phyloP scores from a whole-genome alignment of 352 stramenopile species.

The Saprolegnia diclina region DNA sequence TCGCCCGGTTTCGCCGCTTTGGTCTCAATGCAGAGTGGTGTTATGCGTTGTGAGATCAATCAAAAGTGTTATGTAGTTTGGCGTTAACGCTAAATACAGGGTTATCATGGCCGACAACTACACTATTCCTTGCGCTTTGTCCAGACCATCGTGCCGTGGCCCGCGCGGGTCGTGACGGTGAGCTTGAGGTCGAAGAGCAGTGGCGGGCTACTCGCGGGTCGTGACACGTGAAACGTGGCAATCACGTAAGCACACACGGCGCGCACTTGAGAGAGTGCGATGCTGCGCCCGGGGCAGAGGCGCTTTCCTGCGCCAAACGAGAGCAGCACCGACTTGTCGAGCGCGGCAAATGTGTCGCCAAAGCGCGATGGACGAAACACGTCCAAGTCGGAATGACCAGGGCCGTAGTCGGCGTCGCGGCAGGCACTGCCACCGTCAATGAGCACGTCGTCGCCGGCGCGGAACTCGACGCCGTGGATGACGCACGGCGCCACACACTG shows the following conservation, averaged over 20 bases:
- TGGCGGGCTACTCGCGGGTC: not conserved
- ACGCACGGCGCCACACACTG: not conserved
- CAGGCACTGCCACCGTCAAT: not conserved
- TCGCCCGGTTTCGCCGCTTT: too few species aligned
- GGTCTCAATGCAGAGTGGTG: too few species aligned
- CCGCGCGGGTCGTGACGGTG: not conserved
- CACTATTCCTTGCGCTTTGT: too few species aligned
- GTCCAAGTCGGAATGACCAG: not conserved
- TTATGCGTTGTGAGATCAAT: too few species aligned
- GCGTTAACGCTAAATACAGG: too few species aligned
- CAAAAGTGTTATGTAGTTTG: too few species aligned
- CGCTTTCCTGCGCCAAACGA: not conserved
- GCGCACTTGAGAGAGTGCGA: not conserved
- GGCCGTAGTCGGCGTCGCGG: not conserved
- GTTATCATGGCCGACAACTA: too few species aligned
- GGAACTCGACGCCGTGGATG: not conserved
- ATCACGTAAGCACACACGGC: constrained; percentile 1
- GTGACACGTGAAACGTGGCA: not conserved
- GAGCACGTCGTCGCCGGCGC: not conserved
- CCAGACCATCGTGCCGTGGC: not conserved
- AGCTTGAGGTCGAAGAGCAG: not conserved
- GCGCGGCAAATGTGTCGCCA: not conserved
- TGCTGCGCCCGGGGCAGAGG: not conserved
- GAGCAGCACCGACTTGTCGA: not conserved
- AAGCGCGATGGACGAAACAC: constrained; percentile 3